These are phyloP conservation scores for Aureobasidium sp. DNA, from an alignment of 2,329 filamentous ascomycete genomes.

Conservation along the genomic window DNA sequence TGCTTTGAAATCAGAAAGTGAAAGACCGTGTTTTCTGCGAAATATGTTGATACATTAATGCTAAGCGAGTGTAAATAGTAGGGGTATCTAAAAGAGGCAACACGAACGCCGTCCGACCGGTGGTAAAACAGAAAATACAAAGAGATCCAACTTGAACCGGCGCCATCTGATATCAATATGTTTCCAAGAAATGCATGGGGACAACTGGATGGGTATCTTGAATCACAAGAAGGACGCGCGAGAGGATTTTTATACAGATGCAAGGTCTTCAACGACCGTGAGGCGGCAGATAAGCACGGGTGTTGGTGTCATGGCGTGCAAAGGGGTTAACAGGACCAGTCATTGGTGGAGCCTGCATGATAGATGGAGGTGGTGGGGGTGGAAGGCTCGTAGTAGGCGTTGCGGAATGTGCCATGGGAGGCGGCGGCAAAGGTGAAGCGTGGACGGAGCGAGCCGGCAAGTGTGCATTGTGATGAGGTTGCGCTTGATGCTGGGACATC, in stretches of 20 bases:
- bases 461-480: neutral
- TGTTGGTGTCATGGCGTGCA: conserved; percentile 16
- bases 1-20: too few relatives aligned
- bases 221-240: neutral
- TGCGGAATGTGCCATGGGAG: neutral
- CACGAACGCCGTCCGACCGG: neutral
- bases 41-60: conserved; percentile 8
- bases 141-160: neutral
- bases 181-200: neutral
- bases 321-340: conserved; percentile 31
- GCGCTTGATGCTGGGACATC: conserved; percentile 4
- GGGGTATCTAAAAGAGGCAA: conserved; percentile 13
- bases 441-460: neutral
- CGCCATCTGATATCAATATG: neutral
- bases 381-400: neutral
- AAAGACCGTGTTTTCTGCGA: too few relatives aligned
- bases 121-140: neutral
- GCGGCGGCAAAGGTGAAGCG: conserved; percentile 4
- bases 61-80: conserved; percentile 15
- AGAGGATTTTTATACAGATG: neutral
- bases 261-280: neutral
- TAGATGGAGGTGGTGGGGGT: conserved; percentile 14
- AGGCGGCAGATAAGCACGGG: neutral
- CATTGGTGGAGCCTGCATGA: conserved; percentile 30
- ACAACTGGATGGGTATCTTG: conserved; percentile 5